Evolutionary conservation across 108 stramenopile genomes (phyloP), one percentile per base, ranked within the genome.

Genomic region (Epipyxis sp.): DNA sequence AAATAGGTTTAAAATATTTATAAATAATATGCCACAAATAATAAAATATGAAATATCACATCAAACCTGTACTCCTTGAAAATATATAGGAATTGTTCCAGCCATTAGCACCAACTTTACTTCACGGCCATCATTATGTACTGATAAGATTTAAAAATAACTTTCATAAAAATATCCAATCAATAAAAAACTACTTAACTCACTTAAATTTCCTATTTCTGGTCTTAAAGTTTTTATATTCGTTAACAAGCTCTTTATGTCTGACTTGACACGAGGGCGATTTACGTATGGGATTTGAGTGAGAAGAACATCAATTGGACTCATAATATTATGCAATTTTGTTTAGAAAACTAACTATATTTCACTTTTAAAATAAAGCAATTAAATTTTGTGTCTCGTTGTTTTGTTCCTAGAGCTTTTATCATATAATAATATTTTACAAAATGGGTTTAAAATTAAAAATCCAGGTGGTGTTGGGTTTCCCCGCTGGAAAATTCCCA

Each of bases 71-170:
- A 79, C 76, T 1, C 92, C 94, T 1, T 91, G 74, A 85, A 89
- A 97, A 0, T 82, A 82, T 69, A 95, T 98, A 44, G 92, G 89
- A 1, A 98, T 84, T 6, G 97, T 98, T 37, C 97, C 97, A 59
- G 83, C 83, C 37, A 98, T 83, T 40, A 76, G 42, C 44, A 85
- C 25, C 44, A 86, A 68, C 32, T 80, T n/a, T 65, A 65, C 67
- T n/a, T 82, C 84, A 57, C 35, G 44, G 10, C 85, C 85, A 59
- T 84, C 69, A 42, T 84, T 84, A 44, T 79, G 78, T 6, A 79
- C 71, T 74, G 25, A 16, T 43, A 13, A 30, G 29, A 10, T 34
- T 43, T 25, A 6, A 16, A 27, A 13, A 74, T 10, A 6, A 32
- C 46, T 13, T 6, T 32, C 61, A 65, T 32, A 65, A 16, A 35